Percentiles rank a stretch among this genome's conserved stretches.
These are phyloP conservation scores for Orbilia ellipsospora DNA, from an alignment of 2,329 filamentous ascomycete genomes.

Conservation along the genomic window DNA sequence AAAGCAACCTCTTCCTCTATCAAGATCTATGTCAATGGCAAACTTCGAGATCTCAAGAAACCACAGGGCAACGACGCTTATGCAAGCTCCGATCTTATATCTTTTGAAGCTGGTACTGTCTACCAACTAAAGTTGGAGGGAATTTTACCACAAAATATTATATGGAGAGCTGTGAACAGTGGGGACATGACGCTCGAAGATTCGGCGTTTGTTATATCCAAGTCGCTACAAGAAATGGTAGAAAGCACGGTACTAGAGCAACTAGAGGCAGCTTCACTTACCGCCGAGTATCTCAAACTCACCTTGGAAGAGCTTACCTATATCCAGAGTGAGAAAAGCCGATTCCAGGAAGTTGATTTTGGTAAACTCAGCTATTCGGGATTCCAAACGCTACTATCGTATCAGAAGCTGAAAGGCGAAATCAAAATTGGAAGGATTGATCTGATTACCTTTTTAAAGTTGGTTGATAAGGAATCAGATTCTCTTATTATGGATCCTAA, in stretches of 20 bases:
- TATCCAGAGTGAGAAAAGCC: not conserved
- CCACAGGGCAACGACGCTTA: not conserved
- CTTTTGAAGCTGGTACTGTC: slow-evolving; percentile 8
- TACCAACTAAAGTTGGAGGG: not conserved
- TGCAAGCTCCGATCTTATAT: slow-evolving; percentile 1
- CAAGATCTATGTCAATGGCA: not conserved
- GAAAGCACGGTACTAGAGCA: not conserved
- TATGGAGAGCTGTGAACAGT: slow-evolving; percentile 6
- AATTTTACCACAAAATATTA: not conserved
- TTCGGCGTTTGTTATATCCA: slow-evolving; percentile 1
- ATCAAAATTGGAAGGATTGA: not conserved
- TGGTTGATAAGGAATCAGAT: not conserved
- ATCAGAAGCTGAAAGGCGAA: not conserved
- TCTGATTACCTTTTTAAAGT: slow-evolving; percentile 7
- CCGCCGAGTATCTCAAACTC: not conserved
- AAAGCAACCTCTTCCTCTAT: not conserved
- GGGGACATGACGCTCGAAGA: not conserved
- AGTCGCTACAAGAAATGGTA: slow-evolving; percentile 2
- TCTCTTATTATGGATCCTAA: not conserved
- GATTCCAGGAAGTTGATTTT: slow-evolving; percentile 13
- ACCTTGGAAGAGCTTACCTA: not conserved
- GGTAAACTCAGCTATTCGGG: not conserved
- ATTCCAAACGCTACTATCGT: not conserved
- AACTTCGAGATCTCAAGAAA: not conserved
- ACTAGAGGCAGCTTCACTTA: slow-evolving; percentile 1